Base-by-base conservation (phyloP, 192 early-diverging fungal genomes). In the Dissophora globulifera region DNA sequence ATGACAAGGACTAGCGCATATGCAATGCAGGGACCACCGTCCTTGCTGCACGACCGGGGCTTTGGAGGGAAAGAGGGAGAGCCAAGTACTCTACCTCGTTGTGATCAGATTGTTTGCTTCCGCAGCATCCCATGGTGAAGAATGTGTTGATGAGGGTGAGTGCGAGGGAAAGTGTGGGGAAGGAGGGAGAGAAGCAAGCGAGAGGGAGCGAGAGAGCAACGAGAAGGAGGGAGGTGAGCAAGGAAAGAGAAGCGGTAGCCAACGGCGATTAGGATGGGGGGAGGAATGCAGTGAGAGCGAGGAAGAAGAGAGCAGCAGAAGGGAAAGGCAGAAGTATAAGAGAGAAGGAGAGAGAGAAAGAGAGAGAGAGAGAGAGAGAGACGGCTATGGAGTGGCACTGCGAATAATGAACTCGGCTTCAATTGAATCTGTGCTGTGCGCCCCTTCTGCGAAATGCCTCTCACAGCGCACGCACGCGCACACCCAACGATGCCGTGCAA, bases 61-160 rank as follows among this genome's bases (percentile, higher is more conserved):
- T n/a, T n/a, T n/a, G n/a, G n/a, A n/a, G n/a, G n/a, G n/a, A n/a
- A n/a, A n/a, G 56, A 50, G 31, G 29, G 27, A 58, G 31, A 17
- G 40, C 12, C n/a, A n/a, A 46, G 40, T 9, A 4, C 11, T 58
- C 27, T 75, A 76, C 72, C 72, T 76, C 62, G 50, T 76, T 50
- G 43, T 67, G 64, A 66, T 67, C 72, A 56, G 63, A 23, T 25
- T 76, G 72, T 67, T 76, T 76, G 56, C 72, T 76, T 66, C 72
- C 72, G 67, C 72, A 76, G 63, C 72, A 76, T 27, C 72, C 72
- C 72, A 76, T 76, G 31, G 55, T 59, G 8, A 26, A 13, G 26
- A n/a, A n/a, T 55, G 42, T 31, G 45, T 13, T 29, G 46, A 35
- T 51, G 61, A 16, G 46, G 51, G 25, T 19, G 51, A 31, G 17